Conservation (phyloP, 805 yeast genomes). For the Starmerella etchellsii region DNA sequence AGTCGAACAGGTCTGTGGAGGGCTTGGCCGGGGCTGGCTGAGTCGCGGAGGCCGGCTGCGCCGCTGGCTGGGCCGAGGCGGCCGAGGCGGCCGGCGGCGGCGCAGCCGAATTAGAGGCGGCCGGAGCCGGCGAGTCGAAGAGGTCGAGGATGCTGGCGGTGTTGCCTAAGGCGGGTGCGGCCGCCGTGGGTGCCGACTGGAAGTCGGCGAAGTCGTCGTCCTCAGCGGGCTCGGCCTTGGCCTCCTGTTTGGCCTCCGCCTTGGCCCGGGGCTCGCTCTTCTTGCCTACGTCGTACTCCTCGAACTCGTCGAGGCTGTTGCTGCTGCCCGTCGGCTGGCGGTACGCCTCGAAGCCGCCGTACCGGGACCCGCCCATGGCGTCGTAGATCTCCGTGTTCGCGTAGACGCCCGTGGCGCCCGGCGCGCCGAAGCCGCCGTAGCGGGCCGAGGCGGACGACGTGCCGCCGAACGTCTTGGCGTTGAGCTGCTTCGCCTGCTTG, state of each 20-base stretch:
- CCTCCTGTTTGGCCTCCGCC: neutral
- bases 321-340: constrained; percentile 19
- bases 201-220: constrained; percentile 55
- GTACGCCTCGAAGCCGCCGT: constrained; percentile 27
- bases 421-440: constrained; percentile 30
- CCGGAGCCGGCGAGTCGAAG: constrained; percentile 17
- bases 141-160: constrained; percentile 19
- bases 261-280: too few relatives aligned
- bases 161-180: constrained; percentile 15
- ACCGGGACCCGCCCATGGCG: constrained; percentile 21
- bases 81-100: constrained; percentile 17
- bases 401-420: neutral
- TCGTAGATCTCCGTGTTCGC: neutral
- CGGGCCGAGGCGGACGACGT: constrained; percentile 20
- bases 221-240: constrained; percentile 27
- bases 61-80: constrained; percentile 5
- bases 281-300: constrained; percentile 26
- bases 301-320: constrained; percentile 26
- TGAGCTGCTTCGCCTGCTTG: constrained; percentile 76
- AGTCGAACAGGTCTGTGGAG: constrained; percentile 30
- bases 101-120: constrained; percentile 3
- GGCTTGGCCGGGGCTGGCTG: too few relatives aligned
- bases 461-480: constrained; percentile 49
- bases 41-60: constrained; percentile 13
- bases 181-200: constrained; percentile 38